Base-by-base conservation (phyloP, 1,284 basidiomycete genomes). In the Gymnopus androsaceus region DNA sequence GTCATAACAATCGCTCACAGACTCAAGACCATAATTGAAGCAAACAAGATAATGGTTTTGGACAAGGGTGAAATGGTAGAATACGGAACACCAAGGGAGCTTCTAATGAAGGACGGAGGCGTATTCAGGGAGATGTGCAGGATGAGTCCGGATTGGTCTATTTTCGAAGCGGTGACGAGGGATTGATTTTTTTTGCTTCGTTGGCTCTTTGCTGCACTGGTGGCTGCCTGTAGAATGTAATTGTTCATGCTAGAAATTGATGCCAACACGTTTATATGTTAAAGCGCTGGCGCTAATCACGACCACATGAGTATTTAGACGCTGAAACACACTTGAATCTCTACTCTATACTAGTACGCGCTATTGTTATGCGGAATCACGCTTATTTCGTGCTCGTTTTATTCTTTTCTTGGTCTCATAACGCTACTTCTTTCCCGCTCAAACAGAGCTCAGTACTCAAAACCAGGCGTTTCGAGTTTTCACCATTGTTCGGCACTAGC, bases 1-100 rank as follows among this genome's bases (percentile, higher is more conserved):
- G 83, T 95, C 21, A 81, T 96, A 59, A 94, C 91, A 1, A 94
- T 95, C 61, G 93, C 92, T 0, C 90, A 92, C 66, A 76, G 87
- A 5, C 67, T 89, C 21, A 87, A 84, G 63, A 90, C 89, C 0
- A 80, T 88, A 42, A 79, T 89, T 61, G 88, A 93, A 66, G 94
- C 91, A 65, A 91, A 95, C 67, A 78, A 90, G 1, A 79, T 96
- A 41, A 71, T 96, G 34, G 90, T 95, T 3, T 73, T 95, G 7
- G 82, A 89, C 53, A 83, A 86, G 5, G 84, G 48, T 4, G 72
- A 78, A 49, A 77, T 91, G 44, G 71, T 80, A 4, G 88, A 92
- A 66, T 89, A 88, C 66, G 93, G 88, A 60, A 78, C 82, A 4
- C 92, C 92, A 0, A 72, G 70, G 57, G 78, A 72, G n/a, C 71